Conservation (phyloP, 345 rosid species). For the Mercurialis annua region DNA sequence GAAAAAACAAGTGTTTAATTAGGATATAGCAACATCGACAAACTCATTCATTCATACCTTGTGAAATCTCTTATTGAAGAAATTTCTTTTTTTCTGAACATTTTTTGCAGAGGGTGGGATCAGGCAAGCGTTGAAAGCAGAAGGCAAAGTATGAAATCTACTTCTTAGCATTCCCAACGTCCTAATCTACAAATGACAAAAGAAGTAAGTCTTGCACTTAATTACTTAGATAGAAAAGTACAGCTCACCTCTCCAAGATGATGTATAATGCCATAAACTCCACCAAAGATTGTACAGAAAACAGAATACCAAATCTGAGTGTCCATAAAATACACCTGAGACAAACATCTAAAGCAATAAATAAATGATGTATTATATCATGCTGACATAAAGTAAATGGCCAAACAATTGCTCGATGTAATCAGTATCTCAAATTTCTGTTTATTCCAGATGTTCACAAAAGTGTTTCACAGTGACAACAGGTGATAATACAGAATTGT, state of each 20-base stretch:
- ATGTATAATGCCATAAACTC: slow-evolving; percentile 89
- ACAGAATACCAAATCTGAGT: slow-evolving; percentile 99
- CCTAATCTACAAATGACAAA: slow-evolving; percentile 55
- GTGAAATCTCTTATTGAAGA: slow-evolving; percentile 40
- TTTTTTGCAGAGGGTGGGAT: slow-evolving; percentile 55
- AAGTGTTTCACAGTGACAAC: neutral
- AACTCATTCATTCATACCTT: slow-evolving; percentile 45
- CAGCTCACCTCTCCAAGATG: slow-evolving; percentile 94
- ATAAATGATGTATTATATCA: neutral
- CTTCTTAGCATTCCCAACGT: slow-evolving; percentile 97
- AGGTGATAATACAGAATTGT: neutral
- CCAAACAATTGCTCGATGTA: neutral
- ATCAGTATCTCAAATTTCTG: neutral
- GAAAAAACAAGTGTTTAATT: slow-evolving; percentile 7
- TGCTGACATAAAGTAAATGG: slow-evolving; percentile 14
- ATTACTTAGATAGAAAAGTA: slow-evolving; percentile 12
- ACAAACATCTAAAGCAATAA: slow-evolving; percentile 13
- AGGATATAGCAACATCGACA: slow-evolving; percentile 9
- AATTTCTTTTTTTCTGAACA: slow-evolving; percentile 37
- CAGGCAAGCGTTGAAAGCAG: slow-evolving; percentile 68
- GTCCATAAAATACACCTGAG: slow-evolving; percentile 95
- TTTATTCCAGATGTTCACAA: neutral
- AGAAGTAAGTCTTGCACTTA: slow-evolving; percentile 24
- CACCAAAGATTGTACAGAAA: slow-evolving; percentile 81
- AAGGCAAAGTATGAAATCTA: slow-evolving; percentile 82